A percentile compares a stretch with the other conserved stretches of the same genome.
Evolutionary conservation across 495 filamentous ascomycete species (phyloP).

Genomic region (Halenospora varia): DNA sequence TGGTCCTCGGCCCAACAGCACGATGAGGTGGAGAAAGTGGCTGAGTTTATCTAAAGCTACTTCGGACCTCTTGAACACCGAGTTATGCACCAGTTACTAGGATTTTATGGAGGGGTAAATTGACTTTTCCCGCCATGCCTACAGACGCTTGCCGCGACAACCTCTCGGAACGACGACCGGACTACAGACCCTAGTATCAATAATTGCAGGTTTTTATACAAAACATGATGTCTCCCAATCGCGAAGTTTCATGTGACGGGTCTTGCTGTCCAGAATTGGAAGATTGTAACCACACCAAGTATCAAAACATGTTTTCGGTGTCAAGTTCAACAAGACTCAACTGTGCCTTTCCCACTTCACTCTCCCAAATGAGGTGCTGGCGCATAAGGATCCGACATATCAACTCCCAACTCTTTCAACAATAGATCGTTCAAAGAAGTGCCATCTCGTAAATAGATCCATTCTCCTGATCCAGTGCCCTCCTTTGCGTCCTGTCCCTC

Average conservation of each 20-base stretch:
- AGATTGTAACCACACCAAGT: too few species aligned
- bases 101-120: neutral
- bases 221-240: neutral
- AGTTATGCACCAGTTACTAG: neutral
- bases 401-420: slow-evolving; percentile 61
- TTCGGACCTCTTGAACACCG: neutral
- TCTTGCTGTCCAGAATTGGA: too few species aligned
- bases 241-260: too few species aligned
- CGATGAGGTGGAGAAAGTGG: neutral
- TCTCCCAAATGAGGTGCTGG: slow-evolving; percentile 5
- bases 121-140: too few species aligned
- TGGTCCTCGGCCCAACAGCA: too few species aligned
- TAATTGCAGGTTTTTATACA: neutral
- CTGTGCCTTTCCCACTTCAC: neutral
- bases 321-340: neutral
- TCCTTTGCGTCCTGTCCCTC: slow-evolving; percentile 74
- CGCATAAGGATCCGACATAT: slow-evolving; percentile 23
- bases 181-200: neutral
- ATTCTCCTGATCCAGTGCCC: slow-evolving; percentile 61
- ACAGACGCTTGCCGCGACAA: neutral
- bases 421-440: slow-evolving; percentile 68
- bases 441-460: slow-evolving; percentile 85
- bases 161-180: neutral
- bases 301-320: neutral
- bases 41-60: neutral